Percentiles rank a stretch among this genome's conserved stretches.
These are phyloP conservation scores for Suillus ampliporus DNA, from an alignment of 768 basidiomycete species.

Conservation along the genomic window DNA sequence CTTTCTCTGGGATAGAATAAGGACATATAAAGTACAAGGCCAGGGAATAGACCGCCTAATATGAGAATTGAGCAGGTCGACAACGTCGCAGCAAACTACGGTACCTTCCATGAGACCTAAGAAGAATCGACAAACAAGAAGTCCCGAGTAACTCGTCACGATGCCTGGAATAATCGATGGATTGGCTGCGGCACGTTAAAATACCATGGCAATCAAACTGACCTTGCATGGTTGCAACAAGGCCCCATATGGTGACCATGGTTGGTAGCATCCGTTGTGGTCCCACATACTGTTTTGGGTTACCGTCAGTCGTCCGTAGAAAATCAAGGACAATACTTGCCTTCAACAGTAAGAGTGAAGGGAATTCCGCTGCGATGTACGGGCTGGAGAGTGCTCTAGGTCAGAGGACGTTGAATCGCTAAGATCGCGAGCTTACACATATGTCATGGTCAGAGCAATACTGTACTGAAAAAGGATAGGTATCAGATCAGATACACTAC, in stretches of 20 bases:
- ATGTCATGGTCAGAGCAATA: conserved; percentile 35
- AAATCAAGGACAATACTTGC: conserved; percentile 19
- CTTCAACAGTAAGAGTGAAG: conserved; percentile 64
- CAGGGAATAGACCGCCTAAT: conserved; percentile 63
- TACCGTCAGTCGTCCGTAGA: not conserved
- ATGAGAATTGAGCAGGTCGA: conserved; percentile 7
- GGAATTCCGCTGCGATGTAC: conserved; percentile 63
- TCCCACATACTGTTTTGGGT: conserved; percentile 41
- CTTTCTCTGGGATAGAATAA: conserved; percentile 46
- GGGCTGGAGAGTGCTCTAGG: conserved; percentile 35
- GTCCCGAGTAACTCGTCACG: conserved; percentile 55
- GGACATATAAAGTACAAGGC: conserved; percentile 61
- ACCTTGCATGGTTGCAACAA: conserved; percentile 69
- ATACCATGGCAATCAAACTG: not conserved
- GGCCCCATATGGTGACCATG: conserved; percentile 71
- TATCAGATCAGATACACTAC: not conserved
- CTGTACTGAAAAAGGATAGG: conserved; percentile 36
- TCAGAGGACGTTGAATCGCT: conserved; percentile 8
- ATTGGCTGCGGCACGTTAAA: not conserved
- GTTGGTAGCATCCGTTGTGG: conserved; percentile 67
- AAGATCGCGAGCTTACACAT: conserved; percentile 21
- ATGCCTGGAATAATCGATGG: conserved; percentile 38
- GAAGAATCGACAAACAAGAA: conserved; percentile 54
- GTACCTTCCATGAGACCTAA: conserved; percentile 65
- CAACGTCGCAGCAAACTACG: not conserved